Conservation (phyloP, 2,329 filamentous ascomycete species). For the Periconia sp. region DNA sequence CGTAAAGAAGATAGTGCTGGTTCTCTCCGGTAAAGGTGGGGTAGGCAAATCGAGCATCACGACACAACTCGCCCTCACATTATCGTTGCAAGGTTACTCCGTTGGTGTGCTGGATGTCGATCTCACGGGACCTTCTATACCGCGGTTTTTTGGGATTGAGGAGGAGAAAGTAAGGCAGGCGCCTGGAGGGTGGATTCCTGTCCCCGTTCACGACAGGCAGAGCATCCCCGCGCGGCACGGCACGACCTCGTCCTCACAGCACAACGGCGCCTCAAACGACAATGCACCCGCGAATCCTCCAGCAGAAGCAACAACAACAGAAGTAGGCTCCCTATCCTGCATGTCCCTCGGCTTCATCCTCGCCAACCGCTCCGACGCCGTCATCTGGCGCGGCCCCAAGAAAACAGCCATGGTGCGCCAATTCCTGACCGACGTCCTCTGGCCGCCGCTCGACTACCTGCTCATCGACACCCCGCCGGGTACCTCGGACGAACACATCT, state of each 20-base stretch:
- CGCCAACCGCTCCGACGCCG: constrained; percentile 79
- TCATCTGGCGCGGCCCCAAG: constrained; percentile 97
- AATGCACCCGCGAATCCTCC: constrained; percentile 3
- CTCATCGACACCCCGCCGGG: constrained; percentile 95
- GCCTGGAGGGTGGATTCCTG: constrained; percentile 88
- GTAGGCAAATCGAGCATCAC: constrained; percentile 99
- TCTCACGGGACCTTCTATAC: constrained; percentile 93
- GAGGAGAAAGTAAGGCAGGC: constrained; percentile 86
- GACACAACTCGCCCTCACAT: constrained; percentile 87
- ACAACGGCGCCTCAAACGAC: constrained; percentile 2
- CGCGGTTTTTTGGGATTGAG: constrained; percentile 90
- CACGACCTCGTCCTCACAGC: constrained; percentile 10
- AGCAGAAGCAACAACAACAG: constrained; percentile 16
- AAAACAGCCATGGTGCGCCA: constrained; percentile 99
- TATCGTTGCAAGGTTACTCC: constrained; percentile 80
- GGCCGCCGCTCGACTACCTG: constrained; percentile 84
- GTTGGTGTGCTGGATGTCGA: constrained; percentile 97
- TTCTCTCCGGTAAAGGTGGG: constrained; percentile 94
- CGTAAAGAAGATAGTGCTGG: constrained; percentile 77
- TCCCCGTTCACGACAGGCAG: constrained; percentile 71
- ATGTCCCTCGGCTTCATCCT: constrained; percentile 95
- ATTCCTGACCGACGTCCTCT: constrained; percentile 88
- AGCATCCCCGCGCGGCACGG: constrained; percentile 10
- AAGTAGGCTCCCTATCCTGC: constrained; percentile 69
- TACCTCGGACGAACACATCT: constrained; percentile 96